Percentiles rank a stretch among this genome's conserved stretches.
These are phyloP conservation scores for Pseudozyma hubeiensis DNA, from an alignment of 1,284 basidiomycete species.

Conservation along the genomic window DNA sequence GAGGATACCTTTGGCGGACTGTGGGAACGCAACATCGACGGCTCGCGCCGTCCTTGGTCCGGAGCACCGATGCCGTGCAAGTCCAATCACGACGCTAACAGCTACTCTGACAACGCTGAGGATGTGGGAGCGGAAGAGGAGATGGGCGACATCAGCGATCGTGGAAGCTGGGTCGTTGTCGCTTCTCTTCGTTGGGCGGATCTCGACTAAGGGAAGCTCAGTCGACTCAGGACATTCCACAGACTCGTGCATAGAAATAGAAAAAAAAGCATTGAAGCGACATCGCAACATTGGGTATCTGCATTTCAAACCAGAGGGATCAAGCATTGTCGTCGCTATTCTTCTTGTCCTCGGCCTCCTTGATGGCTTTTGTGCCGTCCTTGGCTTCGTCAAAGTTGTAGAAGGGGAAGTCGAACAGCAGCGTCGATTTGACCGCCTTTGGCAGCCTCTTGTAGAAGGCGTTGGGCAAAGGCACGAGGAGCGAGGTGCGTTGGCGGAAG, in stretches of 20 bases:
- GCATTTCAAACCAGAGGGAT: background rate
- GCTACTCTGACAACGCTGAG: background rate
- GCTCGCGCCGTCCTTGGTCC: slow-evolving; percentile 31
- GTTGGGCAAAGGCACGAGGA: slow-evolving; percentile 77
- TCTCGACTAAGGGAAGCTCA: slow-evolving; percentile 4
- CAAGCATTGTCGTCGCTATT: slow-evolving; percentile 24
- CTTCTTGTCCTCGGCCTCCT: slow-evolving; percentile 54
- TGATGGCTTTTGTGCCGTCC: slow-evolving; percentile 53
- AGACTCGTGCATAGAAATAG: no score
- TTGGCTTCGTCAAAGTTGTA: slow-evolving; percentile 63
- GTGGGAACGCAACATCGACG: slow-evolving; percentile 54
- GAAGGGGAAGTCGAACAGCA: slow-evolving; percentile 73
- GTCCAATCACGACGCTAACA: slow-evolving; percentile 8
- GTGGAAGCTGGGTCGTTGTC: slow-evolving; percentile 61
- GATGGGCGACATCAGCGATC: slow-evolving; percentile 62
- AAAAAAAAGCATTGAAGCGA: slow-evolving; percentile 9
- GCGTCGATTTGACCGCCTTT: slow-evolving; percentile 73
- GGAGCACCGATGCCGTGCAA: slow-evolving; percentile 22
- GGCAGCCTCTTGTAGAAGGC: slow-evolving; percentile 75
- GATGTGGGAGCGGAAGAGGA: slow-evolving; percentile 40
- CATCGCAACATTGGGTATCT: slow-evolving; percentile 9
- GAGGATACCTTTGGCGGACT: slow-evolving; percentile 41
- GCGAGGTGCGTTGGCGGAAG: slow-evolving; percentile 72
- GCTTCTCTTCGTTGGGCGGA: slow-evolving; percentile 52
- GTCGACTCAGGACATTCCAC: no score